Evolutionary conservation across 768 basidiomycete species (phyloP).

Genomic region (Mycena galericulata): DNA sequence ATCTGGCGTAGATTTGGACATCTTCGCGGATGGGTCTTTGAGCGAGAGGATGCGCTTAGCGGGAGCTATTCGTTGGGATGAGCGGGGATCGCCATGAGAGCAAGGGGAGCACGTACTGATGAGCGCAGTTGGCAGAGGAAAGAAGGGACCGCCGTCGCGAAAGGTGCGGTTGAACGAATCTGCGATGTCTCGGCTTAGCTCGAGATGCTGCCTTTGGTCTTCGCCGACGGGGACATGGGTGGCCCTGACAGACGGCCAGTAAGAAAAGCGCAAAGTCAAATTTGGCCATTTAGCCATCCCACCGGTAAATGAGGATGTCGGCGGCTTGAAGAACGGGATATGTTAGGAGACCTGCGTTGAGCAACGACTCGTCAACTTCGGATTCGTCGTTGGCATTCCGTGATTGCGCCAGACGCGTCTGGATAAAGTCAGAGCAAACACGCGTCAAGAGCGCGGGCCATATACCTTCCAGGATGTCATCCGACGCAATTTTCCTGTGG

Average conservation of each 20-base stretch:
- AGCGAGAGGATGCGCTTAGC: constrained; percentile 89
- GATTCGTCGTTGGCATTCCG: constrained; percentile 81
- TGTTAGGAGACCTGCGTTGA: constrained; percentile 89
- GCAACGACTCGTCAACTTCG: constrained; percentile 82
- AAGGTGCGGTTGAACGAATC: constrained; percentile 84
- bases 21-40: constrained; percentile 86
- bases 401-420: constrained; percentile 82
- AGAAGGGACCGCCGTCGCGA: constrained; percentile 61
- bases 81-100: background rate
- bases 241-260: constrained; percentile 59
- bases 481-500: constrained; percentile 82
- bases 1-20: constrained; percentile 94
- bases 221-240: constrained; percentile 97
- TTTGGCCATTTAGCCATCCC: constrained; percentile 39
- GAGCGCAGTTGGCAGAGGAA: constrained; percentile 78
- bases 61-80: constrained; percentile 64
- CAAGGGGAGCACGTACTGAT: constrained; percentile 67
- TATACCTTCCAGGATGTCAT: constrained; percentile 98
- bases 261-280: background rate
- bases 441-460: constrained; percentile 21
- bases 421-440: constrained; percentile 21
- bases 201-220: constrained; percentile 95
- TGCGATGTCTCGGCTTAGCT: constrained; percentile 87
- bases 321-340: constrained; percentile 96
- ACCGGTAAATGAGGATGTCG: constrained; percentile 91